Percentiles rank a stretch among this genome's conserved stretches.
These are phyloP conservation scores for Pseudotsuga menziesii DNA, from an alignment of 75 land plant genomes.

Conservation along the genomic window DNA sequence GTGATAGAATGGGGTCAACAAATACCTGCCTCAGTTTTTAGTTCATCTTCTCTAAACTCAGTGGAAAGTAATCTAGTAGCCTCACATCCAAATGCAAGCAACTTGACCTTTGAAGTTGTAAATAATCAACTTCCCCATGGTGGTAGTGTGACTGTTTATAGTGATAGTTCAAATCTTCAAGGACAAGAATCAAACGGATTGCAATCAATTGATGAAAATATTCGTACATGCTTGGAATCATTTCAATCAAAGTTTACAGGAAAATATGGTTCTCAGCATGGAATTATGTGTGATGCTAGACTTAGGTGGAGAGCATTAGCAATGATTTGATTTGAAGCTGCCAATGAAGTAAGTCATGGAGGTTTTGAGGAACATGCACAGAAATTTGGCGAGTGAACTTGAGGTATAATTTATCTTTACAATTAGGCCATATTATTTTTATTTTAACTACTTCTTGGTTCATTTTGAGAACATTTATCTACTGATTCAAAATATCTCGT, in stretches of 20 bases:
- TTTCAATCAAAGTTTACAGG: not conserved
- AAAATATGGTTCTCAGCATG: slow-evolving; percentile 11
- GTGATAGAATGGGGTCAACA: slow-evolving; percentile 76
- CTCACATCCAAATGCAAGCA: slow-evolving; percentile 13
- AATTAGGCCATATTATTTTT: not conserved
- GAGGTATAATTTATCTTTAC: slow-evolving; percentile 64
- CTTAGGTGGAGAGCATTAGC: slow-evolving; percentile 66
- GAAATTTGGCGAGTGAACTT: slow-evolving; percentile 84
- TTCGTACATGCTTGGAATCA: slow-evolving; percentile 16
- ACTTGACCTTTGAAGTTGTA: not conserved
- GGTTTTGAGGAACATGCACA: slow-evolving; percentile 76
- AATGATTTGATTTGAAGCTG: no score
- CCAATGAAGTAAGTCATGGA: no score
- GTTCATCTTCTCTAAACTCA: slow-evolving; percentile 35
- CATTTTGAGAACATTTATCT: no score
- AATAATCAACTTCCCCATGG: slow-evolving; percentile 19
- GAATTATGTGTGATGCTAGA: slow-evolving; percentile 44
- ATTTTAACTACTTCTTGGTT: not conserved
- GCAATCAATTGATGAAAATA: slow-evolving; percentile 18
- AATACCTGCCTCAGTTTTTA: slow-evolving; percentile 20
- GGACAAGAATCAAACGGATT: slow-evolving; percentile 28
- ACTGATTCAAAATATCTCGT: no score
- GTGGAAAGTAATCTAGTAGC: slow-evolving; percentile 48
- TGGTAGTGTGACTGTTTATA: slow-evolving; percentile 7
- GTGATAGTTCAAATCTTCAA: slow-evolving; percentile 5